Base-by-base conservation (phyloP, 805 yeast species). In the Gaillardinia entomophila region DNA sequence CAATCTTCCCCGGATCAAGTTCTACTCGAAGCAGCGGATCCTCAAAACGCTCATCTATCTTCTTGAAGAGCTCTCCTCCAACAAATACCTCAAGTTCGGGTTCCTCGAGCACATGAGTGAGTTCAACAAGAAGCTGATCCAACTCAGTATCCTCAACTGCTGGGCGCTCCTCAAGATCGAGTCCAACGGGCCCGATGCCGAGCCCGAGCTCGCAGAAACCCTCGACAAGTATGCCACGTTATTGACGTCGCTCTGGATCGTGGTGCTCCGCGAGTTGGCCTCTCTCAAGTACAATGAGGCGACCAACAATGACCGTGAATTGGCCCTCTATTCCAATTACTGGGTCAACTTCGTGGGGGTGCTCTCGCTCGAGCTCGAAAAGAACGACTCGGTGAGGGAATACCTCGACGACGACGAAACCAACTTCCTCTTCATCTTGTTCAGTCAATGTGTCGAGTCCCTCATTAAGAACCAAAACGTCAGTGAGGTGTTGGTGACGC, bases 271-370 rank as follows among this genome's bases (percentile, higher is more conserved):
- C 32, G 96, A 89, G 36, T 84, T 70, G 48, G 82, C 95, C 0
- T 68, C 77, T 45, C 50, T 78, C 22, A 79, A 76, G 45, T 82
- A 81, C 46, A 59, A 68, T 57, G 53, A 56, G 45, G 41, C 63
- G 27, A 42, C 62, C 6, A 55, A 53, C 19, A 63, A 66, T 27
- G 73, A 67, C 29, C 52, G 68, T 19, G 71, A 64, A 46, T 50
- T 71, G 34, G 66, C 59, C 16, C 55, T 55, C 27, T 82, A 76
- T 51, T 68, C 73, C 25, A 61, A 66, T 13, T 73, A 79, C 24
- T 88, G 96, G 96, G 60, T 82, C 24, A 83, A 81, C 44, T 70
- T 87, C 39, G 77, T 83, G 7, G 81, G 82, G 31, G 96, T 85
- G 0, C 65, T 88, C 41, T 80, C 92, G 11, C 62, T 77, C 6